Evolutionary conservation across 345 rosid genomes (phyloP), one percentile per base, ranked within the genome.

Genomic region (Gossypium ekmanianum): DNA sequence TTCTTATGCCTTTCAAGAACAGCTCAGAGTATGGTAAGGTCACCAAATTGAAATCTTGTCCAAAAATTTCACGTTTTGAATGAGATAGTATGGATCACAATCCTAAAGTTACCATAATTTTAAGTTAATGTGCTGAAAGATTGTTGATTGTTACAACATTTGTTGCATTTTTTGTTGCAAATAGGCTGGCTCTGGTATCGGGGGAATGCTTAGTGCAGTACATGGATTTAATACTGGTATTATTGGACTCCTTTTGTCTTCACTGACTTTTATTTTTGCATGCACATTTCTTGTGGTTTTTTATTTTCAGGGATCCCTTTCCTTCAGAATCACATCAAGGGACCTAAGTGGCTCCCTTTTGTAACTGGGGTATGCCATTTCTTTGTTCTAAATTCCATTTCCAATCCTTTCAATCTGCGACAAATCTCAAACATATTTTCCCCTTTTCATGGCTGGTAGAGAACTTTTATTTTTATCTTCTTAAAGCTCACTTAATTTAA

Each of bases 301-400:
- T 54, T 45, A 59, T 52, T 85, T 70, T 78, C 82, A 93, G 98
- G 97, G 73, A 83, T 95, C 54, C 97, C 96, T 2, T 86, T 85
- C 82, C 87, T 93, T 77, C 91, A 86, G 76, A 89, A 83, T 75
- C 88, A 82, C 75, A 79, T 91, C 58, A 81, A 86, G 76, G 99
- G 98, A 74, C 94, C 99, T 59, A 95, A 91, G 80, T 87, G 96
- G 90, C 88, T 95, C 65, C 92, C 93, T 48, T 88, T 91, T 75
- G 84, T 89, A 41, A 85, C 88, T 39, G 97, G 94, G 84, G 97
- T 92, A 85, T 20, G 67, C 45, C 47, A 56, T 54, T 69, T 70
- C 52, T 62, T 39, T 73, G 45, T 73, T 7, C 27, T 52, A n/a
- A 18, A 27, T 59, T 61, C 22, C 54, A 3, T 27, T 74, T 72